A percentile compares a stretch with the other conserved stretches of the same genome.
Evolutionary conservation across 192 early-diverging fungal species (phyloP).

Genomic region (Spinellus fusiger): DNA sequence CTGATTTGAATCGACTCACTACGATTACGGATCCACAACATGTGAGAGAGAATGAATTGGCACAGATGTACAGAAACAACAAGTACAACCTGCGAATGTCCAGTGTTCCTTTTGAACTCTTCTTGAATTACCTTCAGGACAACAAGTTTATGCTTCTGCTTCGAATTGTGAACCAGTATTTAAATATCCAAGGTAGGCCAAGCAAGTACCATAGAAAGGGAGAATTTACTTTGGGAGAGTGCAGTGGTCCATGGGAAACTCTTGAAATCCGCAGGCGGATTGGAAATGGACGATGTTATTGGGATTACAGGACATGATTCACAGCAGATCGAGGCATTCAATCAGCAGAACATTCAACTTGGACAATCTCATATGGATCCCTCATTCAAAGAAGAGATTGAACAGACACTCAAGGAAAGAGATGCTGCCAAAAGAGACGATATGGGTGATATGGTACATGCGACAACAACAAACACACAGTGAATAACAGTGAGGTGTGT

Average conservation of each 20-base stretch:
- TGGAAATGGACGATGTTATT: conserved; percentile 56
- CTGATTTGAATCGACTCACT: conserved; percentile 61
- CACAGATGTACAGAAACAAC: conserved; percentile 71
- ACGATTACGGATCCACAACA: conserved; percentile 73
- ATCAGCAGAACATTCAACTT: conserved; percentile 72
- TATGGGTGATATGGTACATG: conserved; percentile 3
- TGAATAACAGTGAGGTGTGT: background rate
- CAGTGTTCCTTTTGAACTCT: conserved; percentile 80
- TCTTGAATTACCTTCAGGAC: conserved; percentile 89
- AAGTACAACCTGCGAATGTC: conserved; percentile 85
- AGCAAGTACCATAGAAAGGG: background rate
- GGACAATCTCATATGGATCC: conserved; percentile 69
- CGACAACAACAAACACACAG: no score
- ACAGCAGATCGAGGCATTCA: conserved; percentile 72
- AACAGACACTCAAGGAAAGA: conserved; percentile 61
- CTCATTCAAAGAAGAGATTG: conserved; percentile 73
- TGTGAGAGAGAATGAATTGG: conserved; percentile 73
- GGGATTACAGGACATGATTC: conserved; percentile 68
- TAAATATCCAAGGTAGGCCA: conserved; percentile 64
- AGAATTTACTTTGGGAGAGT: background rate
- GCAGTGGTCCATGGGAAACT: conserved; percentile 31
- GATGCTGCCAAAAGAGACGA: conserved; percentile 42
- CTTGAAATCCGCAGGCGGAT: conserved; percentile 29
- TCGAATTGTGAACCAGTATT: conserved; percentile 86
- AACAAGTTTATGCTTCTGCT: conserved; percentile 84